Evolutionary conservation across 176 grass and related monocot genomes (phyloP), one percentile per base, ranked within the genome.

Genomic region (Carex cristatella): DNA sequence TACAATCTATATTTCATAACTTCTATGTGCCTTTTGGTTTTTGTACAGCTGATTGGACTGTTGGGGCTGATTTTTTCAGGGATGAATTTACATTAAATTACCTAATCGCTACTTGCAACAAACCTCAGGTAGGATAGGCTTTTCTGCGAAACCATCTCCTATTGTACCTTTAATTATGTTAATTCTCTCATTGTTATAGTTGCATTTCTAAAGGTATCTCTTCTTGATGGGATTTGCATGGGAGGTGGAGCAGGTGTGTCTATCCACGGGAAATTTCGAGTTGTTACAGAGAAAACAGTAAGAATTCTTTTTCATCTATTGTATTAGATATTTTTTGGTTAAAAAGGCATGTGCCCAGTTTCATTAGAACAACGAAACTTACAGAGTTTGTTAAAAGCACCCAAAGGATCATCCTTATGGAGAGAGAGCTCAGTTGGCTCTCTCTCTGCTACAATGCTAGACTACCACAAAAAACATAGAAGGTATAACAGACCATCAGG

Each of bases 231-330:
- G 86, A 98, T 95, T 79, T 88, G 88, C 85, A 92, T 98, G 91
- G 95, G 95, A 67, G 91, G 91, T 87, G 95, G 95, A 35, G 95
- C 91, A 72, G 95, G 95, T 88, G 79, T 98, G 83, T 98, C 95
- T 65, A 85, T 98, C 88, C 95, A 98, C 60, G 95, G 95, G 78
- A 95, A 72, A 82, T 98, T 98, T 89, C 85, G 86, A 48, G 88
- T 98, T 89, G 95, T 58, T 79, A 98, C 91, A 18, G 95, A 95
- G 40, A 95, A 92, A 85, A 95, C 95, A 27, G 95, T 98, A 93
- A 86, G 60, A 33, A 72, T 16, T 79, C 14, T 79, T 79, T 44
- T 56, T 58, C 5, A 40, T 6, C 38, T 40, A 40, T 5, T 40
- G 38, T 37, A 4, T 37, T 37, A 37, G 35, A 37, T 37, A 37